Percentiles rank a stretch among this genome's conserved stretches.
Conservation (phyloP, 2,329 filamentous ascomycete species). For the Fusarium heterosporum region DNA sequence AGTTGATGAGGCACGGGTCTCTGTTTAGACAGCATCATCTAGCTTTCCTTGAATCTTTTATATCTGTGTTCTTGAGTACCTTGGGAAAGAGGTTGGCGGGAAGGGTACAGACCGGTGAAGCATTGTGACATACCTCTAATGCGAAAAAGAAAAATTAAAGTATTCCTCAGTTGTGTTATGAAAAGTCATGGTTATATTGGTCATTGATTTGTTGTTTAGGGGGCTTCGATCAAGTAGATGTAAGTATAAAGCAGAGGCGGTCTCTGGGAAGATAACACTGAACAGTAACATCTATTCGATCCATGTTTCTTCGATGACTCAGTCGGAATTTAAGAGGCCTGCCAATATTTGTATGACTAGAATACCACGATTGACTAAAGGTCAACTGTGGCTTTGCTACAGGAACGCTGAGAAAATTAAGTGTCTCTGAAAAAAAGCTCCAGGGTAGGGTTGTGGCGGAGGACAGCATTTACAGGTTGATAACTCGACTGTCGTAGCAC, state of each 20-base stretch:
- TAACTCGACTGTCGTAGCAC: not conserved
- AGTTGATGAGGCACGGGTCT: slow-evolving; percentile 17
- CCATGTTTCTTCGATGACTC: too few species aligned
- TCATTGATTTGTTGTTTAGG: not conserved
- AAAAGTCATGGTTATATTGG: not conserved
- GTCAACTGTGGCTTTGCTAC: not conserved
- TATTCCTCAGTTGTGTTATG: slow-evolving; percentile 26
- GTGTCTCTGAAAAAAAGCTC: not conserved
- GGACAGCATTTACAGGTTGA: not conserved
- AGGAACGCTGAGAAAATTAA: not conserved
- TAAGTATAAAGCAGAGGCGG: not conserved
- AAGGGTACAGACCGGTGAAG: slow-evolving; percentile 30
- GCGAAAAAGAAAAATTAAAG: slow-evolving; percentile 23
- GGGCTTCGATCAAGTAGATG: not conserved
- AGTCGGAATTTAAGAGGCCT: too few species aligned
- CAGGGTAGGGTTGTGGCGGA: slow-evolving; percentile 2
- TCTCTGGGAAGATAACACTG: not conserved
- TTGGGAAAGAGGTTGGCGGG: slow-evolving; percentile 9
- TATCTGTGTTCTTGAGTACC: slow-evolving; percentile 34
- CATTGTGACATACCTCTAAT: slow-evolving; percentile 29
- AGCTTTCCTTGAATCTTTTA: slow-evolving; percentile 27
- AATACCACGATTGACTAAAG: not conserved
- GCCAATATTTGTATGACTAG: too few species aligned
- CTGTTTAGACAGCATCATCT: slow-evolving; percentile 28
- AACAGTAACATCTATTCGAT: too few species aligned